Evolutionary conservation across 2,329 filamentous ascomycete genomes (phyloP), one percentile per base, ranked within the genome.

Genomic region (Fusarium equiseti): DNA sequence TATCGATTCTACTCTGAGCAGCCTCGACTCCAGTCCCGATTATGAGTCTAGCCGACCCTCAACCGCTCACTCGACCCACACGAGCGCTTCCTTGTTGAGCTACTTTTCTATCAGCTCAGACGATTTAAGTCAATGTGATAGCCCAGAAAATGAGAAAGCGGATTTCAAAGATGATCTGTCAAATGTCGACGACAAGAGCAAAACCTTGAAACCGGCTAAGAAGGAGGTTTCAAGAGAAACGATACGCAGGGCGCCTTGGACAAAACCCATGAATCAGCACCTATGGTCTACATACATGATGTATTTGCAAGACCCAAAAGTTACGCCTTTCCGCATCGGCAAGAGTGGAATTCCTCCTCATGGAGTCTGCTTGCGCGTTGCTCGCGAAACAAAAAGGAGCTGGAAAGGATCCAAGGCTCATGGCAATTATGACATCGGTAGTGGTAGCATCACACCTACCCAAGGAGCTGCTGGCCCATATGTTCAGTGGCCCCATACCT

Each of bases 241-340:
- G 59, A 73, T 79, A 35, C 81, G 86, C 63, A 88, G 86, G 75
- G 86, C 87, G 1, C 85, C 84, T 0, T 91, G 90, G 90, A 90
- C 89, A 7, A 87, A 86, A 66, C 84, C 87, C 20, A 91, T 91
- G 88, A 89, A 84, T 79, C 82, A 86, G 15, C 90, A 92, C 72
- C 79, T 92, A 12, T 92, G 90, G 90, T 84, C 87, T 8, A 90
- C 87, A 2, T 92, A 91, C 75, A 80, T 87, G 62, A 81, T 89
- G 55, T 92, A 91, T 72, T 80, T 91, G 43, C 87, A 90, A 75
- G 90, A 92, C 71, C 89, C 90, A 48, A 89, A 88, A 51, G 88
- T 91, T 5, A 92, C 90, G 2, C 90, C 90, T 0, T 88, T 92
- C 66, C 85, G 88, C 54, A 83, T 90, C 59, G 86, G 88, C 64